Conservation (phyloP, 2,329 filamentous ascomycete genomes). For the Calonectria pauciramosa region DNA sequence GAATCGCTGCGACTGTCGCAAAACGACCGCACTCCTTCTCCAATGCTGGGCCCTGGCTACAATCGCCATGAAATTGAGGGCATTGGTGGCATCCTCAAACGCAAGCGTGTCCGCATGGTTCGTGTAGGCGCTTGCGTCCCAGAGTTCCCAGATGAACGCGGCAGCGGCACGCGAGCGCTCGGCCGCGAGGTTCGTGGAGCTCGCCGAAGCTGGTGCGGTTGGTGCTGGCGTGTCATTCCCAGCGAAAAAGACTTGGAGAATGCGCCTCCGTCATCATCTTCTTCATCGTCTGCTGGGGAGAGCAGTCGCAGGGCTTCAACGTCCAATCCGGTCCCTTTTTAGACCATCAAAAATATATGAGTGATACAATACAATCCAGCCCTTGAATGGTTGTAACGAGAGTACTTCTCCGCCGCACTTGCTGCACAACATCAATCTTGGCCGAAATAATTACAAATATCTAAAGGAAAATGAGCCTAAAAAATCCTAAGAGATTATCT, state of each 20-base stretch:
- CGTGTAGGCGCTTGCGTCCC: constrained; percentile 87
- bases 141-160: constrained; percentile 85
- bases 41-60: constrained; percentile 78
- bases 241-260: constrained; percentile 60
- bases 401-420: no score
- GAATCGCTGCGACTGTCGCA: constrained; percentile 49
- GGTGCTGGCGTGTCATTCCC: constrained; percentile 85
- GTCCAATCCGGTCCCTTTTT: constrained; percentile 36
- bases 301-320: constrained; percentile 41
- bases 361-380: no score
- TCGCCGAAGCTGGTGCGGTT: constrained; percentile 89
- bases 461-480: no score
- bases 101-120: constrained; percentile 86
- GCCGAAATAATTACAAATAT: no score
- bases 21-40: constrained; percentile 58
- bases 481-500: no score
- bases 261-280: constrained; percentile 42
- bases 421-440: no score
- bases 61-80: constrained; percentile 91
- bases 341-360: constrained; percentile 20
- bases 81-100: constrained; percentile 89
- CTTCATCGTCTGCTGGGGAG: constrained; percentile 40
- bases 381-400: no score
- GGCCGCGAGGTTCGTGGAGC: constrained; percentile 77
- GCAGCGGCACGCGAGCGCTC: constrained; percentile 72